Conservation (phyloP, 352 stramenopile genomes). For the Phytophthora pseudosyringae region DNA sequence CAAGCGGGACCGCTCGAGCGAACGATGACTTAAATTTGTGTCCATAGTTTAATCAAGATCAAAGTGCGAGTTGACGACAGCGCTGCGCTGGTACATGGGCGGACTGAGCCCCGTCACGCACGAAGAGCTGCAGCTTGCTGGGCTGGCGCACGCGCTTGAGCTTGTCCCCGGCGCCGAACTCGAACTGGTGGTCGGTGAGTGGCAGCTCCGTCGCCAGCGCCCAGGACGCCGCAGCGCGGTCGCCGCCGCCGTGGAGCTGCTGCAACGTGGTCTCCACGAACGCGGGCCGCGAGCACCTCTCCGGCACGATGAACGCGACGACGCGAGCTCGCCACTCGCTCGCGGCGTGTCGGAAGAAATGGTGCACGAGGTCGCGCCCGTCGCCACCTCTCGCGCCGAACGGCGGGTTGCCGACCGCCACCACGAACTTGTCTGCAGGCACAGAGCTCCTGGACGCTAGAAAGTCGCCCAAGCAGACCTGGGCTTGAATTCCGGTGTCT, state of each 20-base stretch:
- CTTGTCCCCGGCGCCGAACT: conserved; percentile 47
- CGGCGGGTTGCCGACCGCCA: conserved; percentile 74
- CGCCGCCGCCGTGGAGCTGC: conserved; percentile 17
- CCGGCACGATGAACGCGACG: conserved; percentile 76
- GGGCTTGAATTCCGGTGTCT: conserved; percentile 9
- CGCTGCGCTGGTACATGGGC: not conserved
- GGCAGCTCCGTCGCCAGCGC: conserved; percentile 35
- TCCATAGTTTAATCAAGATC: conserved; percentile 16
- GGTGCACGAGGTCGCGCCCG: conserved; percentile 54
- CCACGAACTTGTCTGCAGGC: conserved; percentile 24
- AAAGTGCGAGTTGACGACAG: conserved; percentile 5
- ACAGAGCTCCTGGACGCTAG: conserved; percentile 41
- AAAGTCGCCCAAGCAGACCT: conserved; percentile 59
- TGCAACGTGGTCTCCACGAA: conserved; percentile 54
- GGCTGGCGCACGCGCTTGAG: conserved; percentile 71
- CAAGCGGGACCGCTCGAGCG: conserved; percentile 6
- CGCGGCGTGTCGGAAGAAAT: conserved; percentile 59
- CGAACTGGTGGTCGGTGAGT: conserved; percentile 57
- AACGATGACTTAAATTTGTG: conserved; percentile 9
- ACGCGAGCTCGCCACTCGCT: conserved; percentile 54
- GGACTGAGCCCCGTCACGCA: not conserved
- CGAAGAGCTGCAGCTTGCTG: conserved; percentile 61
- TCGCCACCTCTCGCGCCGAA: conserved; percentile 50
- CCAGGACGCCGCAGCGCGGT: conserved; percentile 23
- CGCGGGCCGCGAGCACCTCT: conserved; percentile 48